Percentiles rank a stretch among this genome's conserved stretches.
These are phyloP conservation scores for Cicer yamashitae DNA, from an alignment of 306 rosid species.

Conservation along the genomic window DNA sequence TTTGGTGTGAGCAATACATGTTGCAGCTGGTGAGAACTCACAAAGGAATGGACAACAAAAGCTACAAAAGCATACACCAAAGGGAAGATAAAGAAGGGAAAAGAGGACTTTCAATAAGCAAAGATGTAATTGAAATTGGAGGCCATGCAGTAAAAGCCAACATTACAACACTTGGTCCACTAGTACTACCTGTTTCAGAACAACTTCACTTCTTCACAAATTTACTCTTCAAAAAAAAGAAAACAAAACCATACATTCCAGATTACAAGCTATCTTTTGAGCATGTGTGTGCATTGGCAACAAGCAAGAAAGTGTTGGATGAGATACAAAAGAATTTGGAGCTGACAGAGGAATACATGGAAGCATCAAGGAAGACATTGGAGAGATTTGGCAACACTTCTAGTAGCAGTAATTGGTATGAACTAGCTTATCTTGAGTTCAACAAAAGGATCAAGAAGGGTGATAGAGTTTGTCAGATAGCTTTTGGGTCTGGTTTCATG, in stretches of 20 bases:
- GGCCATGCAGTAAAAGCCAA: slow-evolving; percentile 62
- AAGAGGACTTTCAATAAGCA: slow-evolving; percentile 55
- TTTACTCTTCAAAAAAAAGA: slow-evolving; percentile 48
- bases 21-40: slow-evolving; percentile 66
- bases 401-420: slow-evolving; percentile 78
- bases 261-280: slow-evolving; percentile 63
- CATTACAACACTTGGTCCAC: slow-evolving; percentile 61
- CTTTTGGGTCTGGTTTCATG: slow-evolving; percentile 59
- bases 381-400: slow-evolving; percentile 77
- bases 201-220: slow-evolving; percentile 62
- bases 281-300: slow-evolving; percentile 58
- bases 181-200: slow-evolving; percentile 64
- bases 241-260: slow-evolving; percentile 56
- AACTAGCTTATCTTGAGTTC: slow-evolving; percentile 64
- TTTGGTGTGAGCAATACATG: background rate
- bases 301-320: slow-evolving; percentile 69
- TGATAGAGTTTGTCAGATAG: slow-evolving; percentile 64
- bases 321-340: slow-evolving; percentile 61
- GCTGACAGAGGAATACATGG: slow-evolving; percentile 64
- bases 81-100: slow-evolving; percentile 62
- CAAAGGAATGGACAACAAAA: slow-evolving; percentile 60
- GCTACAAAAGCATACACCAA: slow-evolving; percentile 57
- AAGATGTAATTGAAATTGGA: slow-evolving; percentile 58
- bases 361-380: slow-evolving; percentile 68
- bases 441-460: slow-evolving; percentile 52